These are phyloP conservation scores for Nitzschia putrida DNA, from an alignment of 108 stramenopile genomes.

Conservation along the genomic window DNA sequence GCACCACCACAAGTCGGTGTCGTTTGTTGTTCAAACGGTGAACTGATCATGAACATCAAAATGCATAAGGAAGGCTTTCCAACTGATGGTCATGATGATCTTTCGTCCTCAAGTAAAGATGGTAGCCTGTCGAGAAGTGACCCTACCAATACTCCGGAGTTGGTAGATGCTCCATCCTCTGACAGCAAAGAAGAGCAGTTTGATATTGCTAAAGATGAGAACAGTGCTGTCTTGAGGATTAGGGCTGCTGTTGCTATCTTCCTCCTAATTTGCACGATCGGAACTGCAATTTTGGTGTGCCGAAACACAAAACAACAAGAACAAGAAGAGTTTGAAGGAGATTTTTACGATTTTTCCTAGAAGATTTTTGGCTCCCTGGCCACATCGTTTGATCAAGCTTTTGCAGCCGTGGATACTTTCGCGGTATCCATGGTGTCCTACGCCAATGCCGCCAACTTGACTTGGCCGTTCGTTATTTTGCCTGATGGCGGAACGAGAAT, in stretches of 20 bases:
- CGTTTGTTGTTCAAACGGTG: too few species aligned
- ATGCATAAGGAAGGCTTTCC: too few species aligned
- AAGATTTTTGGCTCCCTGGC: neutral
- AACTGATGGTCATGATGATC: too few species aligned
- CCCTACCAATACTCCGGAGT: too few species aligned
- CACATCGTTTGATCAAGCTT: neutral
- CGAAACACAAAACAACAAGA: neutral
- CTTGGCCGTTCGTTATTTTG: conserved; percentile 16
- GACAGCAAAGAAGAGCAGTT: too few species aligned
- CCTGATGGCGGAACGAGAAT: conserved; percentile 3
- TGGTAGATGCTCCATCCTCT: too few species aligned
- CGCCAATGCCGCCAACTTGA: neutral
- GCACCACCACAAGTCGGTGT: too few species aligned
- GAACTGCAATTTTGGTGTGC: neutral
- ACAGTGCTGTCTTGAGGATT: neutral
- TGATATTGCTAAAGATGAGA: neutral
- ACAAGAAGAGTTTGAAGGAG: neutral
- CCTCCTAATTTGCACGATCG: neutral
- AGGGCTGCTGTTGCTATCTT: neutral
- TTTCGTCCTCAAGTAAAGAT: too few species aligned
- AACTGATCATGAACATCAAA: too few species aligned
- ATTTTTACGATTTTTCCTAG: neutral
- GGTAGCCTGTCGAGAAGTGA: too few species aligned
- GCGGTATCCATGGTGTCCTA: neutral
- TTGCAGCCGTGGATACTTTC: conserved; percentile 2